Evolutionary conservation across 2,329 filamentous ascomycete genomes (phyloP).

Genomic region (Ceratocystis lukuohia): DNA sequence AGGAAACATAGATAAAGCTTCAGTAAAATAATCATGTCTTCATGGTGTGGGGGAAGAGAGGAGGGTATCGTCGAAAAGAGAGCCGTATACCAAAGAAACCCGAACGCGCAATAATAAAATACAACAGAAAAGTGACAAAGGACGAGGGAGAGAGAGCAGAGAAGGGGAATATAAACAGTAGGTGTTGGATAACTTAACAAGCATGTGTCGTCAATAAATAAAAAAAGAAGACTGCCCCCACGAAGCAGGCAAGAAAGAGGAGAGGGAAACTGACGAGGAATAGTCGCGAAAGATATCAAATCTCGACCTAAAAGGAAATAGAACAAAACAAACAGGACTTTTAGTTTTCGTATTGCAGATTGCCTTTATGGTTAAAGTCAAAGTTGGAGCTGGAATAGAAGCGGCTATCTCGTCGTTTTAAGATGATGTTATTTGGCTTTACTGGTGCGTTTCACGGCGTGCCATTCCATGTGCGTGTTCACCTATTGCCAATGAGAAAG

Average conservation of each 20-base stretch:
- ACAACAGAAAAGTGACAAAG: background rate
- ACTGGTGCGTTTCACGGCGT: constrained; percentile 1
- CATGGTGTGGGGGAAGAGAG: background rate
- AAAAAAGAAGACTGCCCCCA: background rate
- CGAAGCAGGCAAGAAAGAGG: background rate
- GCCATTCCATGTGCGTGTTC: background rate
- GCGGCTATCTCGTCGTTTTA: too few species aligned
- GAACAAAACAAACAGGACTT: too few species aligned
- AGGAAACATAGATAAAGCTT: background rate
- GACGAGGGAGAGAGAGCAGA: background rate
- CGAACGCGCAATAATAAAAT: background rate
- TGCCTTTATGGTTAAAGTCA: too few species aligned
- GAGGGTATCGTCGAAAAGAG: background rate
- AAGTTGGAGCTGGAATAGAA: too few species aligned
- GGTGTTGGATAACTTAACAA: background rate
- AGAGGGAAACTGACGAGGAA: constrained; percentile 2
- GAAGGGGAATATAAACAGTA: background rate
- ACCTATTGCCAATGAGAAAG: background rate
- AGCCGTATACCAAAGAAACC: background rate
- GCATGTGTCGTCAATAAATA: background rate
- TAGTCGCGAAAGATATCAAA: too few species aligned
- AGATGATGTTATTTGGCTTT: background rate
- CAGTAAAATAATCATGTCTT: background rate
- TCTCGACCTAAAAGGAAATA: too few species aligned
- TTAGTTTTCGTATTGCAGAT: too few species aligned